Percentiles rank a stretch among this genome's conserved stretches.
phyloP scores from a whole-genome alignment of 257 asterid species.

The Scutellaria barbata region DNA sequence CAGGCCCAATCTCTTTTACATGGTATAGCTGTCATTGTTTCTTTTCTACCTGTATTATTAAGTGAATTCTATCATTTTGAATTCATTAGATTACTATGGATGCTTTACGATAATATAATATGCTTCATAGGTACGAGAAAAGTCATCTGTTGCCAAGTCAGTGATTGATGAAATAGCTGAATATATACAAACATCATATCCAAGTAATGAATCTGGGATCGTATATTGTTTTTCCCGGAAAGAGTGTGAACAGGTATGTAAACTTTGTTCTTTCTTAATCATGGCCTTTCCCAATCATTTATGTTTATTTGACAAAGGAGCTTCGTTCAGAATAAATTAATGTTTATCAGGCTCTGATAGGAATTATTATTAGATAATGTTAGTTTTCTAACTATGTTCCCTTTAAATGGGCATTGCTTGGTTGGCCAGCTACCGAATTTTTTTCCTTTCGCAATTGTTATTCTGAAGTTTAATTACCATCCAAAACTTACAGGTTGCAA shows the following conservation, averaged over 20 bases:
- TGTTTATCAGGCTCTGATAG: constrained; percentile 18
- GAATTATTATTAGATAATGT: constrained; percentile 14
- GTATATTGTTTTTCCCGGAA: constrained; percentile 97
- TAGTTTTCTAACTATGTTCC: constrained; percentile 15
- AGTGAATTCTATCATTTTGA: constrained; percentile 24
- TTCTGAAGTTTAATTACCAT: constrained; percentile 30
- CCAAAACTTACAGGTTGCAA: constrained; percentile 69
- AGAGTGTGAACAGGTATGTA: constrained; percentile 92
- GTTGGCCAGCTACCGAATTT: constrained; percentile 6
- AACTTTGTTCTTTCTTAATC: constrained; percentile 13
- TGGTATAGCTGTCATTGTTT: constrained; percentile 52
- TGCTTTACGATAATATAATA: constrained; percentile 18
- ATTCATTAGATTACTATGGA: constrained; percentile 24
- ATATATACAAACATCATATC: constrained; percentile 73
- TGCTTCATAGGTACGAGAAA: constrained; percentile 71
- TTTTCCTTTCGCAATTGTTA: constrained; percentile 10
- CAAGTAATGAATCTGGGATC: constrained; percentile 93
- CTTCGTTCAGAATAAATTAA: too few relatives aligned
- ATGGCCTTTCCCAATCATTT: constrained; percentile 12
- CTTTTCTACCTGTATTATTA: constrained; percentile 17
- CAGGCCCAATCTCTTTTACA: constrained; percentile 93
- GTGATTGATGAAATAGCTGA: constrained; percentile 86
- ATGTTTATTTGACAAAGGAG: constrained; percentile 17
- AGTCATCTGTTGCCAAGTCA: constrained; percentile 75
- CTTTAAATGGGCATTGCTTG: constrained; percentile 21